phyloP scores from a whole-genome alignment of 169 alveolate species.

The Cryptosporidium tyzzeri region DNA sequence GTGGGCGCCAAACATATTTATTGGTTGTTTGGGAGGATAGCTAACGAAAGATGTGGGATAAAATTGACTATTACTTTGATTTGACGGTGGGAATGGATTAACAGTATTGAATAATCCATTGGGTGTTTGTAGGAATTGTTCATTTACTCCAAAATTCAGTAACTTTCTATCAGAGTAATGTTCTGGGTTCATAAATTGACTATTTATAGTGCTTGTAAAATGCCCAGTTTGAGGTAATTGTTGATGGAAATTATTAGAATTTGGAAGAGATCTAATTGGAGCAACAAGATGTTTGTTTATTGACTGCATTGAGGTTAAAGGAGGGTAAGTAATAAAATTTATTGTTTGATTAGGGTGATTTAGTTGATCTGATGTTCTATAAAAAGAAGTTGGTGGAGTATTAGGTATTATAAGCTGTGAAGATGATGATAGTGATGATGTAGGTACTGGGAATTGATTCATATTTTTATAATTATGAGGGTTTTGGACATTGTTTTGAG shows the following conservation, averaged over 20 bases:
- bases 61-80: not conserved
- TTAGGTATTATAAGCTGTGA: not conserved
- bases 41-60: slow-evolving; percentile 32
- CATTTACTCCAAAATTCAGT: not conserved
- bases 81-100: slow-evolving; percentile 3
- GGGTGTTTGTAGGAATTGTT: not conserved
- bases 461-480: not conserved
- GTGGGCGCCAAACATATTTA: not conserved
- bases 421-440: not conserved
- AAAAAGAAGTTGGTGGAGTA: not conserved
- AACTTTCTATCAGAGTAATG: not conserved
- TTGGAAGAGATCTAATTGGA: slow-evolving; percentile 47
- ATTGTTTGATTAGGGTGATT: not conserved
- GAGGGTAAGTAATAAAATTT: slow-evolving; percentile 32
- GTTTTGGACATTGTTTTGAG: not conserved
- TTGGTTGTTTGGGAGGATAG: slow-evolving; percentile 42
- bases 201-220: not conserved
- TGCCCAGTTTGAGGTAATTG: slow-evolving; percentile 14
- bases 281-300: slow-evolving; percentile 16
- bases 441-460: not conserved
- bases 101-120: not conserved
- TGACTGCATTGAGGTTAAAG: slow-evolving; percentile 9
- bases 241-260: slow-evolving; percentile 3
- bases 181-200: not conserved
- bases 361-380: not conserved